These are phyloP conservation scores for Luvunga scandens DNA, from an alignment of 345 rosid species.

Conservation along the genomic window DNA sequence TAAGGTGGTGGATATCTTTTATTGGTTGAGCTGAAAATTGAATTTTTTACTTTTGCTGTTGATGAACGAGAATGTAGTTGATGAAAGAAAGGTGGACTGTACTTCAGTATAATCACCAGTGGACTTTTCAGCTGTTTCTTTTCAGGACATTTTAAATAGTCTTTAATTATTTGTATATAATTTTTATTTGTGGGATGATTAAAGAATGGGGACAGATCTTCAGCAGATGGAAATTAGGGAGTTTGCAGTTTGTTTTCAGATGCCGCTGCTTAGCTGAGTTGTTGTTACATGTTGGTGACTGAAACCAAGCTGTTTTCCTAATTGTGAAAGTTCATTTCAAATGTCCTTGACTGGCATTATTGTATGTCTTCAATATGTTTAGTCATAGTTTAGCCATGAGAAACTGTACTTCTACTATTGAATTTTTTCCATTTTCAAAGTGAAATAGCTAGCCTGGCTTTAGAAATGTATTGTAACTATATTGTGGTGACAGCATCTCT, in stretches of 20 bases:
- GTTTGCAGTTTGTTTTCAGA: background rate
- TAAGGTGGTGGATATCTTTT: background rate
- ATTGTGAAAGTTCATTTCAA: background rate
- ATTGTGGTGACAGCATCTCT: background rate
- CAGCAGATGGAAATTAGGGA: background rate
- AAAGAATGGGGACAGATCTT: conserved; percentile 8
- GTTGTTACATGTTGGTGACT: background rate
- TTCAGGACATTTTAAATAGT: conserved; percentile 1
- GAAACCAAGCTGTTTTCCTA: background rate
- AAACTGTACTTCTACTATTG: background rate
- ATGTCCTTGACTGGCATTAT: background rate
- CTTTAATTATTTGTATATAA: conserved; percentile 4
- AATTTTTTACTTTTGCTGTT: background rate
- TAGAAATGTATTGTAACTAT: background rate
- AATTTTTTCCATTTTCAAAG: background rate
- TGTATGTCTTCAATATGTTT: background rate
- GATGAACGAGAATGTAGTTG: conserved; percentile 17
- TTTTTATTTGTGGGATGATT: background rate
- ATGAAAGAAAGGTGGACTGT: background rate
- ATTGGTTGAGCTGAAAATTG: background rate
- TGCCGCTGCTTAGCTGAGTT: background rate
- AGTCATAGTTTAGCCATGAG: background rate
- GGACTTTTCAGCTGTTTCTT: background rate
- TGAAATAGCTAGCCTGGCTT: background rate
- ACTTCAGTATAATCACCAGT: background rate